These are phyloP conservation scores for Phytophthora fragariae DNA, from an alignment of 352 stramenopile genomes.

Conservation along the genomic window DNA sequence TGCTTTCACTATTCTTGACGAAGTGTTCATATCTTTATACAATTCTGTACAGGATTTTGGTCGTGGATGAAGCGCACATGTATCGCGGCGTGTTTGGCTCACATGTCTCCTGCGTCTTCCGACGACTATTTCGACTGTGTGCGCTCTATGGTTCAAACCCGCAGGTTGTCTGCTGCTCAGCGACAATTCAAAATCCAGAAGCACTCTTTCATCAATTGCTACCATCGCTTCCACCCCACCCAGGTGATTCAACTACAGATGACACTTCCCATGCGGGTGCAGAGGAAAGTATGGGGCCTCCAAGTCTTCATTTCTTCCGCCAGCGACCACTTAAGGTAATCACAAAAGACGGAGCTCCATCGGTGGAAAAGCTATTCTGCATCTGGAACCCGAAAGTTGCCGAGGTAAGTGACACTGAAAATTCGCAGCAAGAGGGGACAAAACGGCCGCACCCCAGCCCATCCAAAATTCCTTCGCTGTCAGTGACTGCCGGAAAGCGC, in stretches of 20 bases:
- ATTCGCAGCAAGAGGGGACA: neutral
- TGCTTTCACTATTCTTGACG: neutral
- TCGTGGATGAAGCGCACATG: slow-evolving; percentile 94
- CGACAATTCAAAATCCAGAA: slow-evolving; percentile 95
- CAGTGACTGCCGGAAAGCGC: slow-evolving; percentile 27
- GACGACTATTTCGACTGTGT: slow-evolving; percentile 90
- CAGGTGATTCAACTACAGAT: neutral
- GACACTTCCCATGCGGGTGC: neutral
- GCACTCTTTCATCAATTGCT: slow-evolving; percentile 94
- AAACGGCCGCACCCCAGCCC: neutral
- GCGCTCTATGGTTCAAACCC: slow-evolving; percentile 81
- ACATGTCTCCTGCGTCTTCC: slow-evolving; percentile 90
- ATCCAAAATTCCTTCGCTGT: slow-evolving; percentile 1
- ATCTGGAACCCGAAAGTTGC: slow-evolving; percentile 94
- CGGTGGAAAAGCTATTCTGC: slow-evolving; percentile 93
- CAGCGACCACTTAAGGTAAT: slow-evolving; percentile 72
- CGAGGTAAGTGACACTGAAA: slow-evolving; percentile 13
- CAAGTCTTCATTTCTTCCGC: slow-evolving; percentile 71
- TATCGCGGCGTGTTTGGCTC: slow-evolving; percentile 93
- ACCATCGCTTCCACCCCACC: slow-evolving; percentile 57
- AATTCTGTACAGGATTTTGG: slow-evolving; percentile 53
- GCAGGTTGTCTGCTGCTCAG: slow-evolving; percentile 96
- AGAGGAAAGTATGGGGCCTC: slow-evolving; percentile 25
- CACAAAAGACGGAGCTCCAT: slow-evolving; percentile 92
- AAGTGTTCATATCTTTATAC: neutral